phyloP scores from a whole-genome alignment of 2,329 filamentous ascomycete genomes.

The Rhytidhysteron rufulum region DNA sequence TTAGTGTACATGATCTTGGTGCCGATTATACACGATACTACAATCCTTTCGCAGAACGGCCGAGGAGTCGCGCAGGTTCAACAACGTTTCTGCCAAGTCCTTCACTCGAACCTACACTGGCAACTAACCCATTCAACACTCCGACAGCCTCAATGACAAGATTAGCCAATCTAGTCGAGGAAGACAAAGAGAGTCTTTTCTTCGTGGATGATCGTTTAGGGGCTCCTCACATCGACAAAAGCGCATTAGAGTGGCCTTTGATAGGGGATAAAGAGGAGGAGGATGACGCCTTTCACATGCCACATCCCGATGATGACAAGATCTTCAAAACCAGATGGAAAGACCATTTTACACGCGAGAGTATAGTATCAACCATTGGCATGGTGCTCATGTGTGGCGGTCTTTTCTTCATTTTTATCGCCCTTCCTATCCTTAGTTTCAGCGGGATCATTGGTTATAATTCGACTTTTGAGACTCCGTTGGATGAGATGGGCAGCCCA shows the following conservation, averaged over 20 bases:
- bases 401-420: constrained; percentile 48
- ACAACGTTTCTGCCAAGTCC: constrained; percentile 6
- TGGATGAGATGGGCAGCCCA: constrained; percentile 35
- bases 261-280: constrained; percentile 49
- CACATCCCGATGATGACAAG: constrained; percentile 47
- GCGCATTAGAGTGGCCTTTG: constrained; percentile 41
- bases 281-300: constrained; percentile 54
- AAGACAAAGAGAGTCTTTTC: constrained; percentile 25
- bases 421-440: constrained; percentile 48
- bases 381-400: constrained; percentile 45
- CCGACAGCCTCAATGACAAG: constrained; percentile 25
- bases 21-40: constrained; percentile 35
- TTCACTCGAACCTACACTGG: constrained; percentile 8
- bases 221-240: constrained; percentile 41
- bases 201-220: constrained; percentile 47
- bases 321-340: constrained; percentile 39
- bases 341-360: constrained; percentile 44
- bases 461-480: constrained; percentile 36
- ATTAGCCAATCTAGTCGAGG: constrained; percentile 12
- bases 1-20: constrained; percentile 28
- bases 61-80: constrained; percentile 12
- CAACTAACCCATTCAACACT: constrained; percentile 24
- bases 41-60: constrained; percentile 26
- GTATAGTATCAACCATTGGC: constrained; percentile 42
- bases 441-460: constrained; percentile 38